Conservation (phyloP, 345 rosid species). For the Gossypium thurberi region DNA sequence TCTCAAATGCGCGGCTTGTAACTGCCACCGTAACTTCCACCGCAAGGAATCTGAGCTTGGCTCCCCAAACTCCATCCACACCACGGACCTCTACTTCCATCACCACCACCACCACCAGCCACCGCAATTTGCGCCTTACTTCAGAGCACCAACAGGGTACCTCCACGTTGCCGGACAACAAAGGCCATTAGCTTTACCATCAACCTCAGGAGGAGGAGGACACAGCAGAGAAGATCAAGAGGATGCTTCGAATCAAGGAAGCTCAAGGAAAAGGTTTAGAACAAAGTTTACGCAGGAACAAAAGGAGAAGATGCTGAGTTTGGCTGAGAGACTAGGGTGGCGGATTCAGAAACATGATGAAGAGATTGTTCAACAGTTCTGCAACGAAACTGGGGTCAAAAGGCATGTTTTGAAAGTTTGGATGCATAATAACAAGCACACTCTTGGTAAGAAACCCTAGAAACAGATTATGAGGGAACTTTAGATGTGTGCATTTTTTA, state of each 20-base stretch:
- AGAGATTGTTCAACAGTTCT: slow-evolving; percentile 53
- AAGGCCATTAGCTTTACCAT: slow-evolving; percentile 42
- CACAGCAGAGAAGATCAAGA: slow-evolving; percentile 46
- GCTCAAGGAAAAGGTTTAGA: slow-evolving; percentile 54
- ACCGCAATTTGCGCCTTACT: slow-evolving; percentile 47
- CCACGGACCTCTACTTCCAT: slow-evolving; percentile 22
- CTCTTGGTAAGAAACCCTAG: slow-evolving; percentile 81
- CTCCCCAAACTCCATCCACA: slow-evolving; percentile 2
- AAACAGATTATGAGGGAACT: neutral
- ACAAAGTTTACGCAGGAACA: slow-evolving; percentile 69
- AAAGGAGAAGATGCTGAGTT: slow-evolving; percentile 63
- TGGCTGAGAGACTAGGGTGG: slow-evolving; percentile 74
- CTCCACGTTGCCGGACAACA: slow-evolving; percentile 33
- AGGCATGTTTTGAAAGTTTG: slow-evolving; percentile 81
- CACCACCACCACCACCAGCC: slow-evolving; percentile 26
- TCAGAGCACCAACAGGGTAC: slow-evolving; percentile 49
- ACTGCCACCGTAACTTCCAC: slow-evolving; percentile 84
- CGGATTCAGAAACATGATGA: slow-evolving; percentile 78
- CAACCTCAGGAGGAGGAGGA: slow-evolving; percentile 30
- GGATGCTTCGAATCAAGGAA: slow-evolving; percentile 40
- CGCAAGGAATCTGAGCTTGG: slow-evolving; percentile 39
- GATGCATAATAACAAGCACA: slow-evolving; percentile 89
- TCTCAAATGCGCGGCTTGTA: slow-evolving; percentile 75
- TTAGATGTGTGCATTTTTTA: neutral
- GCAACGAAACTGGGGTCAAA: slow-evolving; percentile 53